Conservation (phyloP, 352 stramenopile genomes). For the Bremia lactucae region DNA sequence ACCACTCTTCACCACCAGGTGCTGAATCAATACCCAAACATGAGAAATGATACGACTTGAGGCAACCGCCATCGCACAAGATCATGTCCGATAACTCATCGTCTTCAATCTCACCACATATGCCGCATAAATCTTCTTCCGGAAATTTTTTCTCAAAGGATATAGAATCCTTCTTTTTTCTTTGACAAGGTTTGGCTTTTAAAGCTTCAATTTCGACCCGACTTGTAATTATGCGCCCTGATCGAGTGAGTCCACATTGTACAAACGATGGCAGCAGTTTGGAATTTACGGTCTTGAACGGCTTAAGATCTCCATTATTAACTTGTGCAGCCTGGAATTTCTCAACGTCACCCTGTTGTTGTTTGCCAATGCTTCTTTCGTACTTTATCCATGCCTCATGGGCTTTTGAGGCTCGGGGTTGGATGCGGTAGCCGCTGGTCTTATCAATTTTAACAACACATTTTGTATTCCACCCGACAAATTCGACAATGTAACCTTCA, state of each 20-base stretch:
- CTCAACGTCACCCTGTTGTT: slow-evolving; percentile 14
- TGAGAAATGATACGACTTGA: slow-evolving; percentile 87
- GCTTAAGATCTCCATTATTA: slow-evolving; percentile 4
- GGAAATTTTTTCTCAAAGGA: slow-evolving; percentile 30
- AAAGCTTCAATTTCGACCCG: slow-evolving; percentile 30
- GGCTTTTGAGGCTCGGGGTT: slow-evolving; percentile 27
- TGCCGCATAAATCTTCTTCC: slow-evolving; percentile 67
- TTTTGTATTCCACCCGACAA: slow-evolving; percentile 54
- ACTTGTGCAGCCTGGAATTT: slow-evolving; percentile 9
- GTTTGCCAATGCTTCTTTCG: slow-evolving; percentile 37
- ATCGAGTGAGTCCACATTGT: slow-evolving; percentile 48
- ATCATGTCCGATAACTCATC: slow-evolving; percentile 77
- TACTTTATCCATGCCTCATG: slow-evolving; percentile 28
- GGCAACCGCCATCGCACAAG: slow-evolving; percentile 87
- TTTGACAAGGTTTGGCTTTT: slow-evolving; percentile 10
- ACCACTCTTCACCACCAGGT: slow-evolving; percentile 70
- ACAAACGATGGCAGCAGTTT: slow-evolving; percentile 38
- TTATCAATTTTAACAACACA: slow-evolving; percentile 39
- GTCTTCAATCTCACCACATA: slow-evolving; percentile 78
- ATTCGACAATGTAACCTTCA: slow-evolving; percentile 36
- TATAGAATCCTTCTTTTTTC: slow-evolving; percentile 19
- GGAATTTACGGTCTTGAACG: slow-evolving; percentile 1
- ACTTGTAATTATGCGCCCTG: slow-evolving; percentile 55
- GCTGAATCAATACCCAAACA: slow-evolving; percentile 77
- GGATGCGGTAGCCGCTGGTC: slow-evolving; percentile 24